phyloP scores from a whole-genome alignment of 2,329 filamentous ascomycete species.

The Penicillium sclerotigenum region DNA sequence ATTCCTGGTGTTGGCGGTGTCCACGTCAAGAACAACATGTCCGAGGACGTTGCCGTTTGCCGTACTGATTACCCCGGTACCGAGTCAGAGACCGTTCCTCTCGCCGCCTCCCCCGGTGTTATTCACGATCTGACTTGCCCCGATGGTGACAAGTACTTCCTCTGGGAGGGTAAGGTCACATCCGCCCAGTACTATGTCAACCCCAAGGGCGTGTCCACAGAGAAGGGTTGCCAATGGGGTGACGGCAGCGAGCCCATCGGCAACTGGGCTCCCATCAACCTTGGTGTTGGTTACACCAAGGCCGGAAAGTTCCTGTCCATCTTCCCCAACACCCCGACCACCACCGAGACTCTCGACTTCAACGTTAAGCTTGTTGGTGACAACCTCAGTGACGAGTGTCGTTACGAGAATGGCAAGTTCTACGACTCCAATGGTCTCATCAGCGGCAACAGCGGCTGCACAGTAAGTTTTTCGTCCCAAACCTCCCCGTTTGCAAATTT shows the following conservation, averaged over 20 bases:
- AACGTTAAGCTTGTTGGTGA: slow-evolving; percentile 74
- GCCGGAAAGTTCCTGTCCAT: slow-evolving; percentile 74
- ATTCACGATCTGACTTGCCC: slow-evolving; percentile 71
- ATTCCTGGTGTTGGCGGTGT: slow-evolving; percentile 68
- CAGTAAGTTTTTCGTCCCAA: slow-evolving; percentile 57
- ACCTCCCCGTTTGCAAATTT: not conserved
- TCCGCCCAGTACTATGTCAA: slow-evolving; percentile 98
- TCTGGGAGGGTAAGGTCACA: slow-evolving; percentile 69
- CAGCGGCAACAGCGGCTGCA: slow-evolving; percentile 65
- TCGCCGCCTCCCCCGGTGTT: slow-evolving; percentile 59
- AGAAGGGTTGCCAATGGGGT: slow-evolving; percentile 75
- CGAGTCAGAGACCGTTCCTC: slow-evolving; percentile 80
- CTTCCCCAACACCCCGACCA: slow-evolving; percentile 79
- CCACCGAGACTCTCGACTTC: slow-evolving; percentile 66
- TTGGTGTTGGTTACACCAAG: slow-evolving; percentile 72
- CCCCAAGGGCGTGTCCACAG: slow-evolving; percentile 64
- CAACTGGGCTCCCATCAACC: slow-evolving; percentile 84
- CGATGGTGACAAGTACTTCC: slow-evolving; percentile 68
- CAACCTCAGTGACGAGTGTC: slow-evolving; percentile 58
- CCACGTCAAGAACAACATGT: slow-evolving; percentile 70
- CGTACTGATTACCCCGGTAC: slow-evolving; percentile 95
- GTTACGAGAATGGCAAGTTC: slow-evolving; percentile 63
- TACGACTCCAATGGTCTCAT: slow-evolving; percentile 45
- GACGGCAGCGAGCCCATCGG: slow-evolving; percentile 58
- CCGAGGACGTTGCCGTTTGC: slow-evolving; percentile 69